Conservation (phyloP, 306 rosid genomes). For the Cucumis melo region DNA sequence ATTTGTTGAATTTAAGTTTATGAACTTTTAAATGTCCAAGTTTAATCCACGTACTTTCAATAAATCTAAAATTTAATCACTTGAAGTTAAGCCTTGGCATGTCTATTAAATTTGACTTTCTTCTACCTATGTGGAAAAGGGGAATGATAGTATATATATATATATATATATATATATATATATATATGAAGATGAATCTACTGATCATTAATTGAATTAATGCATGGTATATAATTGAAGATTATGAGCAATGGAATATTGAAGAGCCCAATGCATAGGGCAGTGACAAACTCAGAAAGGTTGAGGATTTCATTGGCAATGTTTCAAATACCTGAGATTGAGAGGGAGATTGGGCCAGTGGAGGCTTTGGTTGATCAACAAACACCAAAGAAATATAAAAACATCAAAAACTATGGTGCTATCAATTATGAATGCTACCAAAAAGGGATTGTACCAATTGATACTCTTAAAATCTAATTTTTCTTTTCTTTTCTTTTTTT, state of each 20-base stretch:
- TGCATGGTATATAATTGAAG: neutral
- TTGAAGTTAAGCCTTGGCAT: too few relatives aligned
- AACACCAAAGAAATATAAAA: slow-evolving; percentile 28
- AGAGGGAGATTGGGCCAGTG: slow-evolving; percentile 34
- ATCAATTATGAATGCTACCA: slow-evolving; percentile 32
- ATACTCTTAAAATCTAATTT: slow-evolving; percentile 12
- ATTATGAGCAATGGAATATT: slow-evolving; percentile 6
- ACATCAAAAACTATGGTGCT: slow-evolving; percentile 23
- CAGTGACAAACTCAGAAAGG: slow-evolving; percentile 10
- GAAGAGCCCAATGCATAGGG: slow-evolving; percentile 6
- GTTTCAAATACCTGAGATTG: slow-evolving; percentile 29
- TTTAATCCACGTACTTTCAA: too few relatives aligned
- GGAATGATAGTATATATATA: too few relatives aligned
- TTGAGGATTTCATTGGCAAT: slow-evolving; percentile 33
- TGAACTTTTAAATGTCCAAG: too few relatives aligned
- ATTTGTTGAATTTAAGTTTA: too few relatives aligned
- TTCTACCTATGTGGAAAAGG: too few relatives aligned
- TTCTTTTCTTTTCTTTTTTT: too few relatives aligned
- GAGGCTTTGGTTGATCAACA: slow-evolving; percentile 18
- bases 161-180: too few relatives aligned
- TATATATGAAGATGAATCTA: too few relatives aligned
- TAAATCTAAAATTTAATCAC: too few relatives aligned
- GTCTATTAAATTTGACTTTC: too few relatives aligned
- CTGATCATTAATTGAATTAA: too few relatives aligned
- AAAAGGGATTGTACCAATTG: slow-evolving; percentile 35